phyloP scores from a whole-genome alignment of 495 filamentous ascomycete genomes.

The Haplographium delicatum region DNA sequence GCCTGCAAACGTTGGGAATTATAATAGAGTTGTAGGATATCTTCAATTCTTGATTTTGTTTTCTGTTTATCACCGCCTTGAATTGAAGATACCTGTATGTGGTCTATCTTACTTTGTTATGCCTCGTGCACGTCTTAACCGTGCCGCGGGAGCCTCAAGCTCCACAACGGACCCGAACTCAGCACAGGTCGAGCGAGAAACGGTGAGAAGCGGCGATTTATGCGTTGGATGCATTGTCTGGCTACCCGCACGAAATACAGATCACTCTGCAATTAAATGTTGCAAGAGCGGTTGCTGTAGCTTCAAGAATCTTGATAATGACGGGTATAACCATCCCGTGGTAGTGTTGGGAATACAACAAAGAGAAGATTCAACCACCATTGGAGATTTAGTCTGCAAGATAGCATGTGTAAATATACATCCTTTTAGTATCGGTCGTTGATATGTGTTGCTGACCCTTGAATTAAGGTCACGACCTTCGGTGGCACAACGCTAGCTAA shows the following conservation, averaged over 20 bases:
- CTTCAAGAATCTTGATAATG: background rate
- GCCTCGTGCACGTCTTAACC: no score
- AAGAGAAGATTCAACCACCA: background rate
- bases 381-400: slow-evolving; percentile 10
- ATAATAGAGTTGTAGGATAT: no score
- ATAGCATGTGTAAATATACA: slow-evolving; percentile 11
- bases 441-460: background rate
- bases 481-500: background rate
- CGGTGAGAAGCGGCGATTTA: slow-evolving; percentile 6
- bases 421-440: background rate
- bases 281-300: slow-evolving; percentile 2
- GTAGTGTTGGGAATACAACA: slow-evolving; percentile 11
- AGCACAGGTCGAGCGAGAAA: no score
- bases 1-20: no score
- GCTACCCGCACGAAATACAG: slow-evolving; percentile 4
- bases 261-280: background rate
- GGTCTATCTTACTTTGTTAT: no score
- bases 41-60: no score
- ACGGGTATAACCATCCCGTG: slow-evolving; percentile 18
- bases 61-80: no score
- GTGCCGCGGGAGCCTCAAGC: no score
- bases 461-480: slow-evolving; percentile 17
- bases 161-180: no score
- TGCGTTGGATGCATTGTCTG: slow-evolving; percentile 21
- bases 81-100: no score